Evolutionary conservation across 177 flowering plant species (phyloP), one percentile per base, ranked within the genome.

Genomic region (Tripterygium wilfordii): DNA sequence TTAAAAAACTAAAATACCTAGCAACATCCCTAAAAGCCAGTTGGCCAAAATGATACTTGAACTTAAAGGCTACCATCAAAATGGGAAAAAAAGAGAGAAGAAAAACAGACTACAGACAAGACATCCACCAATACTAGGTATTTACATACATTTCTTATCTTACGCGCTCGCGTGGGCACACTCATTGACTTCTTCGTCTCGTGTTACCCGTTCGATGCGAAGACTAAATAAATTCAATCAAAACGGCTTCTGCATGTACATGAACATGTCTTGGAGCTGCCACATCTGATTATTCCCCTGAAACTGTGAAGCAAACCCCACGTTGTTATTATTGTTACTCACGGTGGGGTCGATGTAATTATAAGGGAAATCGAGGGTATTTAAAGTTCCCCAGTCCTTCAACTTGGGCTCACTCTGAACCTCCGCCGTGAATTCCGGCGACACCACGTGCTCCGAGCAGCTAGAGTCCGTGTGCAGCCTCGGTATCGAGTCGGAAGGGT

Each of bases 381-480:
- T 64, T 9, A 15, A 6, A 6, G 38, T 9, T 5, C 65, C 71
- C 75, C 76, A 68, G 1, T 63, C 74, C 40, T 42, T 51, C 79
- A 70, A 66, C 50, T 60, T 70, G 24, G 83, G 82, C 73, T 82
- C 76, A 66, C 96, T 88, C 64, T 88, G 84, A 2, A 88, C 98
- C 77, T 83, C 86, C 67, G 81, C 63, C 37, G 66, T 54, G 71
- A 82, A 69, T 28, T 80, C 95, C 54, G 94, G 75, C 41, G 90
- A 80, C 32, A 71, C 57, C 69, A 76, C 83, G 49, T 81, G 95
- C 69, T 90, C 98, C 43, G 98, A 90, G 61, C 87, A 70, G 65
- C 95, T 85, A 21, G 98, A 91, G 41, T 85, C 96, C 23, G 96
- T 63, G 66, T 80, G 78, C 27, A 79, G 64, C 53, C 52, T 67